Base-by-base conservation (phyloP, 352 stramenopile species). In the Pythium sp. region DNA sequence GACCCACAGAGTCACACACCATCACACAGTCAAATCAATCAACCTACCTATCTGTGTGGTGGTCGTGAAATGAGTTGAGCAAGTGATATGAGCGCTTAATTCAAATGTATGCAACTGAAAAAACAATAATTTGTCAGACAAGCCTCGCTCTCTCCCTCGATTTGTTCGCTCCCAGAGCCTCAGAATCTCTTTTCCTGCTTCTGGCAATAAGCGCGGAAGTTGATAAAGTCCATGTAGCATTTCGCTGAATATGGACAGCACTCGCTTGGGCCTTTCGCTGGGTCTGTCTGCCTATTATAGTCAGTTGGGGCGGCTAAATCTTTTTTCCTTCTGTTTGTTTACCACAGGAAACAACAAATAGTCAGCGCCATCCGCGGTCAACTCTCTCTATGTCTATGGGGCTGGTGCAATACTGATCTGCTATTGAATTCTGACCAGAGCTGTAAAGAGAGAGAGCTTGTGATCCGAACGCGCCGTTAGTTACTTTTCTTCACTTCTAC, bases 201-300 rank as follows among this genome's bases (percentile, higher is more conserved):
- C 54, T 60, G 54, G 54, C 54, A 60, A 60, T 22, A 60, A 60
- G 54, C 54, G 54, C 54, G 28, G 54, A 60, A 60, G 18, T 14
- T 1, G 9, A 11, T 43, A 43, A 43, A 15, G 28, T 1, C 36
- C 36, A 43, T 43, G 8, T 43, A 43, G 36, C 36, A 43, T 43
- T 43, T 43, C 36, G 36, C 47, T 54, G 47, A 54, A 54, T 43
- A 43, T 43, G 36, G 11, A 11, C 36, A 43, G 36, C 36, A 43
- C 15, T 22, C n/a, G 43, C 43, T 11, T 51, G 2, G 14, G 4
- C 3, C 43, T 51, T 51, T 22, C 15, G 14, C 43, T 51, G 43
- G 15, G 14, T 51, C 43, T 20, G 43, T 24, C 43, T 20, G 28
- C 15, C 43, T 49, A 9, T 20, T 56, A 22, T 22, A 56, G 49